Evolutionary conservation across 768 basidiomycete species (phyloP), one percentile per base, ranked within the genome.

Genomic region (Tylopilus vinaceipallidus): DNA sequence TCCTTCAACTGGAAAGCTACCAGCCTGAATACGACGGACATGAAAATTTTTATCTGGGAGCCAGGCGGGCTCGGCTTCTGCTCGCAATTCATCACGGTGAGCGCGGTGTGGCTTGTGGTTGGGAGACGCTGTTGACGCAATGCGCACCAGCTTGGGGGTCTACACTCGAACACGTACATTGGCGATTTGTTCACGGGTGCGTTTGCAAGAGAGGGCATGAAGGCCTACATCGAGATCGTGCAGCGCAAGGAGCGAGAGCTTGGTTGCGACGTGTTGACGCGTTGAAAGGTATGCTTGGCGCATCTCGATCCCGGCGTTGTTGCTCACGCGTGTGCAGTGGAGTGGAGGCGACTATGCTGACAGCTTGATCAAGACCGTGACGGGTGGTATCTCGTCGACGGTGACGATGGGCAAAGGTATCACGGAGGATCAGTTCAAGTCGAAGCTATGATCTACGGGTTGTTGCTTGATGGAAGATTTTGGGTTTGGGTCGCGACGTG

Each of bases 321-420:
- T 62, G 60, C 45, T 45, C 36, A 61, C 42, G 26, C 42, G 17
- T 19, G 13, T 47, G 23, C 58, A 94, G 91, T 97, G 94, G 94
- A 91, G 88, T 56, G 95, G 95, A 27, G 94, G 88, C 4, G 93
- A 95, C 69, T 95, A 91, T 60, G 88, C 89, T 27, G 94, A 97
- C 69, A 85, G 82, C 55, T 69, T 95, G 46, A 80, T 97, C 71
- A 94, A 92, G 81, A 95, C 95, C 7, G 91, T 98, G 47, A 99
- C 97, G 30, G 97, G 97, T 22, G 97, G 97, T 50, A 81, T 99
- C 53, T 95, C 92, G 32, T 94, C 92, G 41, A 98, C 95, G 10
- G 82, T 95, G n/a, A 95, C 97, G n/a, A 98, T 98, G 95, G 97
- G 95, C 42, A 84, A 84, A 58, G 95, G 95, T 49, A 92, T 95